Base-by-base conservation (phyloP, 1,139 yeast genomes). In the Blastobotrys ciferrii region DNA sequence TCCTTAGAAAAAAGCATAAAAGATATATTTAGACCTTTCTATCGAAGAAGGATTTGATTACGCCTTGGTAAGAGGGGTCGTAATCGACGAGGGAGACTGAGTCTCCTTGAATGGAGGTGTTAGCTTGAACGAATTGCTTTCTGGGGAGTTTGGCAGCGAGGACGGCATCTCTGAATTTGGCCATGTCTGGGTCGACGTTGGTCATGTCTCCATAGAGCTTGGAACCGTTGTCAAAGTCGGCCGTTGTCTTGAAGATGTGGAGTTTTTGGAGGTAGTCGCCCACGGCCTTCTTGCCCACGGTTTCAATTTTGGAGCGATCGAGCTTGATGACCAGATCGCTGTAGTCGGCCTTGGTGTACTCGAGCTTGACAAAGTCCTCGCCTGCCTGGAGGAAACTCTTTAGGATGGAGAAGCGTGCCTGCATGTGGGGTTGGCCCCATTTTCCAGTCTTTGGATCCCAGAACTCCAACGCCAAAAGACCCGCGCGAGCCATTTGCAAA, bases 351-450 rank as follows among this genome's bases (percentile, higher is more conserved):
- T 72, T 66, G n/a, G 74, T 62, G 59, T 74, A 73, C 47, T 73
- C 73, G 52, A 87, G 68, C 47, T 74, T 72, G 44, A 78, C 82
- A 28, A 84, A 80, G 23, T 73, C 77, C n/a, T 69, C 64, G 17
- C 85, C 84, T 3, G 94, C 89, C 48, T 81, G 74, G 60, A 84
- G 71, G 63, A 87, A 81, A 28, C 83, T 77, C 70, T 85, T 86
- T 75, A 87, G 75, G 58, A 88, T 87, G 33, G 92, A 87, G 67
- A 78, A 88, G 63, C 96, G 75, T 4, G 95, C 96, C 71, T 87
- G 95, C 89, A 87, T 87, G 65, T 88, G 96, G n/a, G 96, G 82
- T 70, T 88, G 96, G 32, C 96, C 96, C 96, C 96, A 88, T 67
- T 87, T 87, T 53, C 74, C 71, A 32, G 87, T 75, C 42, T 70